Percentiles rank a stretch among this genome's conserved stretches.
Evolutionary conservation across 345 rosid species (phyloP).

Genomic region (Linum usitatissimum): DNA sequence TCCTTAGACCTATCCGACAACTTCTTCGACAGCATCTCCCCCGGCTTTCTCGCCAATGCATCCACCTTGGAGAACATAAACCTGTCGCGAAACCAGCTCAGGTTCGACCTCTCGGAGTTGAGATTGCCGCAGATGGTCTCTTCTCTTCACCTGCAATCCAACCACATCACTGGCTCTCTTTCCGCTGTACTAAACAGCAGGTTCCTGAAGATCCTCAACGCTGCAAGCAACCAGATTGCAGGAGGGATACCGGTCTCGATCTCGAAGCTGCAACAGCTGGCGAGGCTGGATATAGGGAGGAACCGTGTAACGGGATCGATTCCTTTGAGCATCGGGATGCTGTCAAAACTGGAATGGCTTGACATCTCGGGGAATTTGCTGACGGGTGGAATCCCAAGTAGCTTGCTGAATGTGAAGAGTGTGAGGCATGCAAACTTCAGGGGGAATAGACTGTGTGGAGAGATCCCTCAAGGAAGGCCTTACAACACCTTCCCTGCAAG

Average conservation of each 20-base stretch:
- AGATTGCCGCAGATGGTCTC: constrained; percentile 48
- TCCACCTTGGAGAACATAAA: constrained; percentile 50
- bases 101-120: constrained; percentile 47
- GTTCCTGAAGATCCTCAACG: constrained; percentile 54
- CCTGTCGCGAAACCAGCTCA: constrained; percentile 66
- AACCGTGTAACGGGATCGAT: constrained; percentile 58
- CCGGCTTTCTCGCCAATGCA: constrained; percentile 47
- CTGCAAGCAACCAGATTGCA: constrained; percentile 61
- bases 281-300: constrained; percentile 60
- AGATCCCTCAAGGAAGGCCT: constrained; percentile 88
- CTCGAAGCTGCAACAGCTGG: constrained; percentile 55
- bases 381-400: constrained; percentile 60
- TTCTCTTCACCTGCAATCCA: constrained; percentile 54
- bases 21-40: constrained; percentile 44
- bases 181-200: constrained; percentile 49
- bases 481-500: constrained; percentile 59
- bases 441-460: constrained; percentile 79
- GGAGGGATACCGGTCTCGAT: constrained; percentile 75
- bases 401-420: constrained; percentile 38
- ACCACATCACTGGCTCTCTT: constrained; percentile 58
- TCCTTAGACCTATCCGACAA: constrained; percentile 69
- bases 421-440: constrained; percentile 73
- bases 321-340: constrained; percentile 50
- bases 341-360: constrained; percentile 57
- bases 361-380: constrained; percentile 64